Base-by-base conservation (phyloP, 139 green algal genomes). In the Pycnococcus provasolii region DNA sequence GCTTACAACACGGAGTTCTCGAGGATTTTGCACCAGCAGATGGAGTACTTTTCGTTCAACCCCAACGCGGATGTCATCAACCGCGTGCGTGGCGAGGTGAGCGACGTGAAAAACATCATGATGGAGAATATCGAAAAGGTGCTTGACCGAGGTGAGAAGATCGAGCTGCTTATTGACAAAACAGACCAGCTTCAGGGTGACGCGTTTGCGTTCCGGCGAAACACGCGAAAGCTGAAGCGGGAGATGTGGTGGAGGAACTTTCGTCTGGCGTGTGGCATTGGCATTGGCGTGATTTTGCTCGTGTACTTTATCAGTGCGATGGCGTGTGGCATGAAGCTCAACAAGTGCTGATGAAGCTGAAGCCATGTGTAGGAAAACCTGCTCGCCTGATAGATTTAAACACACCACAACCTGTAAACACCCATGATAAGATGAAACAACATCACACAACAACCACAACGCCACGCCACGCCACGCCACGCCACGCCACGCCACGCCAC, bases 161-260 rank as follows among this genome's bases (percentile, higher is more conserved):
- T 97, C 26, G 90, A 97, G 79, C 77, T 96, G 70, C 79, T 97
- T 59, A 90, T 96, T 43, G 81, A 96, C 77, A 94, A 94, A 71
- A 91, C 91, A 11, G 90, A 95, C 51, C 74, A 84, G 2, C 71
- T 90, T 53, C 75, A 84, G 42, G 70, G 79, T 2, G 73, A 88
- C 50, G 81, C 87, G 0, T 86, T 95, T 64, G 79, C 78, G 3
- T 96, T 96, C 83, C 84, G 85, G 60, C 73, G 85, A 4, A 80
- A 95, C 68, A 79, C 85, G 0, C 71, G 82, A 7, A 52, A 64
- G 26, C 65, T 92, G 45, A 78, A 82, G 60, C 62, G 60, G 2
- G 73, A 77, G 3, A 82, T 96, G 76, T 94, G 89, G 87, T 87
- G 78, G 77, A 80, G 81, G 70, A 91, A 88, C 60, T 62, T 76